Base-by-base conservation (phyloP, 495 filamentous ascomycete species). In the Haplographium delicatum region DNA sequence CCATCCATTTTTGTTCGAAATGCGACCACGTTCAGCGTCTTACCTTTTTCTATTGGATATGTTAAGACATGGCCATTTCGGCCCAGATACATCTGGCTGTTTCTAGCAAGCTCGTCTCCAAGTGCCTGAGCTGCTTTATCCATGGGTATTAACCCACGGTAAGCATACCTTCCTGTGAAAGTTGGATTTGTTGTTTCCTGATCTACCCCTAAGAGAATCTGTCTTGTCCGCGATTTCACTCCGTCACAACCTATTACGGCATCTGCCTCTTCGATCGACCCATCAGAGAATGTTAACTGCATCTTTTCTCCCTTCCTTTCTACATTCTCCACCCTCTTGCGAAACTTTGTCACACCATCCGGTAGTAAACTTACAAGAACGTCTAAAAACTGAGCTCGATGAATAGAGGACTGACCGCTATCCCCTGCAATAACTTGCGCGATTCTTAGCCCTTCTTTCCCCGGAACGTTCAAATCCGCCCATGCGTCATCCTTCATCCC, bases 31-130 rank as follows among this genome's bases (percentile, higher is more conserved):
- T 88, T 87, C 56, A 86, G 78, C 9, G 75, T 79, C 57, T 75
- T 66, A 4, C 79, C 83, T 18, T 74, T 70, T 58, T 80, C 76
- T 24, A 87, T 83, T 0, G 84, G 83, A 59, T 81, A 86, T 0
- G 82, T 85, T 11, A 86, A 68, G 0, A 79, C 64, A 54, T 84
- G 80, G 0, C 71, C 72, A 30, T 79, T 73, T 6, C 76, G 67
- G 0, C 83, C 83, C 44, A 85, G 57, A 58, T 81, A 79, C 44
- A 80, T 59, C 26, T 76, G 72, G 23, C 67, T 66, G n/a, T 80
- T 80, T 15, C 63, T 54, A 0, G 75, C 73, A 0, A 68, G 49
- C 38, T 71, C 68, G 10, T 79, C 74, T 33, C 81, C 80, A 19
- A 83, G 58, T 8, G 72, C 64, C 9, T 67, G 49, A 11, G 75